Evolutionary conservation across 2,329 filamentous ascomycete species (phyloP), one percentile per base, ranked within the genome.

Genomic region (Cordyceps cateniannulata): DNA sequence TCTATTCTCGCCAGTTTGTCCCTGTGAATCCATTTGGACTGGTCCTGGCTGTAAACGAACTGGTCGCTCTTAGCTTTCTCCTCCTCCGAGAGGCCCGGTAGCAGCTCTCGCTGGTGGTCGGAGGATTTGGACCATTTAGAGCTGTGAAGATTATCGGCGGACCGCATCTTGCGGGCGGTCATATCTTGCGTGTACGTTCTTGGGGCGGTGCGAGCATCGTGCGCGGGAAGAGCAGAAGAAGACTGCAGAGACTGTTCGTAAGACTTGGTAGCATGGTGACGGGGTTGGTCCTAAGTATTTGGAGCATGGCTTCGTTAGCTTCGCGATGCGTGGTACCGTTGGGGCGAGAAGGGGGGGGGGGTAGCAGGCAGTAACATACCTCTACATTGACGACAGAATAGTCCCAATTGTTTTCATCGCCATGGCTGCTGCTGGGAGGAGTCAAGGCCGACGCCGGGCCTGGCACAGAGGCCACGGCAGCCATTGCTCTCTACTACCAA

Each of bases 1-100:
- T 95, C 90, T 66, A 93, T 95, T 69, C 84, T 85, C 59, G 89
- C 90, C 63, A 95, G 76, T 75, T 93, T 93, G 74, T 95, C 90
- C 61, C 90, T 80, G 69, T 95, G 90, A 67, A 95, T 93, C 90
- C 90, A 95, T 72, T 90, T 88, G 35, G 86, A 89, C 63, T 85
- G 80, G 63, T 88, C 86, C 38, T 79, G 75, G 38, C 79, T 76
- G 9, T 66, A 66, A 12, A 69, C 67, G 59, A 70, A 56, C 38
- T 71, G 69, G 24, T 66, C 62, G 38, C 65, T 59, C 44, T 25
- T 75, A 70, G 50, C 69, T 68, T 35, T 63, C 48, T 73, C 71
- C 7, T 65, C 61, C 6, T 62, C 62, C 27, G 66, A 60, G 25
- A 68, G 64, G 42, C 50, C 49, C 5, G 69, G 64, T n/a, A 69